Evolutionary conservation across 73 alveolate species (phyloP).

Genomic region (Durusdinium trenchii): DNA sequence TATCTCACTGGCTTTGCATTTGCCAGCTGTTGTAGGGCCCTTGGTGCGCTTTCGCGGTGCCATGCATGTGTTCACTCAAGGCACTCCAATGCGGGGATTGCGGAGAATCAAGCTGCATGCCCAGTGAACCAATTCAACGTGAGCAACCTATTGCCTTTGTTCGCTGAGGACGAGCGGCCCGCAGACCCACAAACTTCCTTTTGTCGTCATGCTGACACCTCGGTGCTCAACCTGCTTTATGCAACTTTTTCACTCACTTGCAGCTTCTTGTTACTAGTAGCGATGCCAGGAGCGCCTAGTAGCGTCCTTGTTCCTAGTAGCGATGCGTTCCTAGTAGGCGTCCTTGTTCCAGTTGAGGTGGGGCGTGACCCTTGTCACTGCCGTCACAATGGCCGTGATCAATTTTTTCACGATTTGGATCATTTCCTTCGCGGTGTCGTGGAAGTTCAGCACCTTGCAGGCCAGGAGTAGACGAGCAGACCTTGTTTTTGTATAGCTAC

Average conservation of each 20-base stretch:
- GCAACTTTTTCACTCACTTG: neutral
- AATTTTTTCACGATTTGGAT: conserved; percentile 91
- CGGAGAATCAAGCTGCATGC: conserved; percentile 57
- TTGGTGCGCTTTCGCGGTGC: too few species aligned
- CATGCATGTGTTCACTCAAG: neutral
- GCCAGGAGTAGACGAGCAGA: too few species aligned
- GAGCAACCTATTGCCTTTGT: too few species aligned
- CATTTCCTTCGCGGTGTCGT: conserved; percentile 71
- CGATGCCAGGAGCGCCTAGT: too few species aligned
- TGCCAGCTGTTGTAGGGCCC: too few species aligned
- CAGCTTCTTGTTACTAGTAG: too few species aligned
- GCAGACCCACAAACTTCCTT: conserved; percentile 84
- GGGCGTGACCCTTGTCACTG: conserved; percentile 70
- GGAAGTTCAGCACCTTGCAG: conserved; percentile 93
- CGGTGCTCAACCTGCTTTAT: neutral
- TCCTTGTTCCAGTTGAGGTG: neutral
- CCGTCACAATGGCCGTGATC: conserved; percentile 92
- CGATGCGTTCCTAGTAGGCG: neutral
- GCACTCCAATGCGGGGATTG: conserved; percentile 87
- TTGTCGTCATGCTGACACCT: conserved; percentile 51
- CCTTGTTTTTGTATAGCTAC: neutral
- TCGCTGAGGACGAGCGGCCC: conserved; percentile 76
- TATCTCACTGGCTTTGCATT: too few species aligned
- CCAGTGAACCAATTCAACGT: too few species aligned
- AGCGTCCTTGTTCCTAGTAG: too few species aligned